A percentile compares a stretch with the other conserved stretches of the same genome.
Evolutionary conservation across 2,329 filamentous ascomycete genomes (phyloP).

Genomic region (Monilinia fructigena): DNA sequence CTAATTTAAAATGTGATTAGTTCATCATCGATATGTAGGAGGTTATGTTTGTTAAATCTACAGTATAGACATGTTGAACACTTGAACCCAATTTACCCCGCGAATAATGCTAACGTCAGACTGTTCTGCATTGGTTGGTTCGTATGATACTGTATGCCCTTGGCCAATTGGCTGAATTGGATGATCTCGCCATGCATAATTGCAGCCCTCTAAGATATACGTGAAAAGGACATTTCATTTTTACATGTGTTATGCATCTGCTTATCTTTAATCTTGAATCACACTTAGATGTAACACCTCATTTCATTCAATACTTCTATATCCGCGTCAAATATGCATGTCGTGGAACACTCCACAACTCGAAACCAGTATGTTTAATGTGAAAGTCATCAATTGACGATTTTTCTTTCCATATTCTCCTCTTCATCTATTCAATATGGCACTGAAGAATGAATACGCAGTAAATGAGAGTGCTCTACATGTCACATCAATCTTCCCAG

Average conservation of each 20-base stretch:
- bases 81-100: background rate
- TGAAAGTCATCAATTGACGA: background rate
- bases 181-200: background rate
- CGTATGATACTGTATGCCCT: background rate
- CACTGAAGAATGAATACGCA: background rate
- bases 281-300: background rate
- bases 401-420: background rate
- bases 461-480: constrained; percentile 22
- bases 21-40: background rate
- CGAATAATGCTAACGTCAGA: background rate
- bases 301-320: background rate
- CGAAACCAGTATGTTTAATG: background rate
- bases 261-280: background rate
- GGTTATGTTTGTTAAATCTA: background rate
- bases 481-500: constrained; percentile 25
- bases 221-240: background rate
- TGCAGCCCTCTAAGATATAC: background rate
- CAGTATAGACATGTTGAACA: background rate
- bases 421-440: background rate
- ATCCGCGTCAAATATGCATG: background rate
- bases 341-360: background rate
- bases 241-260: background rate
- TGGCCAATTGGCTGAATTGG: background rate
- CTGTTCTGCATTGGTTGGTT: background rate
- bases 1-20: background rate